Evolutionary conservation across 345 rosid species (phyloP).

Genomic region (Populus davidiana): DNA sequence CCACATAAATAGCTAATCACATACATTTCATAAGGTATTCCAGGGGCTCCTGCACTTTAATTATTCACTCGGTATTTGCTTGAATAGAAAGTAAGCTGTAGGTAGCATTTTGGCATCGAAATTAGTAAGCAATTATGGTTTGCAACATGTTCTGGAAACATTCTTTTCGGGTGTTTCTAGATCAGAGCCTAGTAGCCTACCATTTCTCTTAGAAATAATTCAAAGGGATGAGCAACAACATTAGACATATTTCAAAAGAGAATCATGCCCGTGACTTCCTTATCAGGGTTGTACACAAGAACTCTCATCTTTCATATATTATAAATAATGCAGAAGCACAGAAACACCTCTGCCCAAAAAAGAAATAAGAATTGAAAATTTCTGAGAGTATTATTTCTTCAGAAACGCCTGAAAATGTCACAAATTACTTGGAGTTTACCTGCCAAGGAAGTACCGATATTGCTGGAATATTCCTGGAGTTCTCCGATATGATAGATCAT

Average conservation of each 20-base stretch:
- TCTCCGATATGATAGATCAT: constrained; percentile 62
- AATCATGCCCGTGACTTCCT: background rate
- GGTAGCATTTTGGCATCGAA: too few relatives aligned
- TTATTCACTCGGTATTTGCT: too few relatives aligned
- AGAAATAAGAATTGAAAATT: background rate
- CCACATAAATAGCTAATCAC: background rate
- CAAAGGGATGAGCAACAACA: background rate
- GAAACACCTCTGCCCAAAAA: background rate
- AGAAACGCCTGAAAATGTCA: background rate
- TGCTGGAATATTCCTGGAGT: constrained; percentile 65
- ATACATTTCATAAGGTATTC: background rate
- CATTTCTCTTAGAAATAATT: background rate
- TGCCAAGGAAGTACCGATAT: constrained; percentile 80
- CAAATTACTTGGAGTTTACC: constrained; percentile 40
- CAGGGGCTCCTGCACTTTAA: too few relatives aligned
- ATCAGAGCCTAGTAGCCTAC: too few relatives aligned
- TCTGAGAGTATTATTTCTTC: background rate
- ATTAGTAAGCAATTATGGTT: too few relatives aligned
- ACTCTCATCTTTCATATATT: background rate
- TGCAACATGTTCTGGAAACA: too few relatives aligned
- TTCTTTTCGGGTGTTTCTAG: background rate
- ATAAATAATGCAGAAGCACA: background rate
- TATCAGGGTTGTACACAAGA: background rate
- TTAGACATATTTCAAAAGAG: background rate
- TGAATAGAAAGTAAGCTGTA: too few relatives aligned